phyloP scores from a whole-genome alignment of 106 monocot species.

The Acorus calamus region DNA sequence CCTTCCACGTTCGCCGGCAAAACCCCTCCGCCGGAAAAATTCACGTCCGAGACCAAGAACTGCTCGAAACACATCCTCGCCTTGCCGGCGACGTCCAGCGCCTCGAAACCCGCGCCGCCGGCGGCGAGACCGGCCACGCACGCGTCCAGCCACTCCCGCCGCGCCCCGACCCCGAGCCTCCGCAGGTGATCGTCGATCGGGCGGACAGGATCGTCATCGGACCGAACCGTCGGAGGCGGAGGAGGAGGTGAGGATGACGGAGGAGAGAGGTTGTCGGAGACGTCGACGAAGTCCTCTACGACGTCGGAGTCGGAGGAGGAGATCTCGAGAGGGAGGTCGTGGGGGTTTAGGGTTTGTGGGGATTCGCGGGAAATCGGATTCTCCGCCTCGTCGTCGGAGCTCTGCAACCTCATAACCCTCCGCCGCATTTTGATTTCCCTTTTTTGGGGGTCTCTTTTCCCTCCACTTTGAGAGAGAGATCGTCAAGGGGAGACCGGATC shows the following conservation, averaged over 20 bases:
- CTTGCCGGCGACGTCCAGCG: constrained; percentile 28
- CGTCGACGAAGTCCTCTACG: constrained; percentile 38
- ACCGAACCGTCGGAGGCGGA: background rate
- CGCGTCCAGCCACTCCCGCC: constrained; percentile 53
- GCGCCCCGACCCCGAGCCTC: constrained; percentile 42
- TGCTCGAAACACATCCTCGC: constrained; percentile 71
- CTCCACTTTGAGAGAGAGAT: too few relatives aligned
- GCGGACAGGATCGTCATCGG: background rate
- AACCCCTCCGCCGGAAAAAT: constrained; percentile 51
- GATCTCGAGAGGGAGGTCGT: constrained; percentile 32
- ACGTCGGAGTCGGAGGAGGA: constrained; percentile 56
- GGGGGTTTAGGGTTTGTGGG: constrained; percentile 6
- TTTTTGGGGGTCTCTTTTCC: too few relatives aligned
- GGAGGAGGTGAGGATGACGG: constrained; percentile 12
- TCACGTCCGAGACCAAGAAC: constrained; percentile 77
- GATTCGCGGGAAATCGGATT: too few relatives aligned
- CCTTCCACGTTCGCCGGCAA: constrained; percentile 57
- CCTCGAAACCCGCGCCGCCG: constrained; percentile 23
- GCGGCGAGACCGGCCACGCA: constrained; percentile 30
- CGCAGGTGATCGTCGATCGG: constrained; percentile 37
- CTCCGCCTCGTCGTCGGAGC: constrained; percentile 56
- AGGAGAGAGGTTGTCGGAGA: constrained; percentile 36
- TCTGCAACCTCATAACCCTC: constrained; percentile 29
- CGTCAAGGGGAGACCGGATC: too few relatives aligned
- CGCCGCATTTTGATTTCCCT: constrained; percentile 23